Percentiles rank a stretch among this genome's conserved stretches.
Evolutionary conservation across 2,329 filamentous ascomycete genomes (phyloP).

Genomic region (Chaetomium globosum): DNA sequence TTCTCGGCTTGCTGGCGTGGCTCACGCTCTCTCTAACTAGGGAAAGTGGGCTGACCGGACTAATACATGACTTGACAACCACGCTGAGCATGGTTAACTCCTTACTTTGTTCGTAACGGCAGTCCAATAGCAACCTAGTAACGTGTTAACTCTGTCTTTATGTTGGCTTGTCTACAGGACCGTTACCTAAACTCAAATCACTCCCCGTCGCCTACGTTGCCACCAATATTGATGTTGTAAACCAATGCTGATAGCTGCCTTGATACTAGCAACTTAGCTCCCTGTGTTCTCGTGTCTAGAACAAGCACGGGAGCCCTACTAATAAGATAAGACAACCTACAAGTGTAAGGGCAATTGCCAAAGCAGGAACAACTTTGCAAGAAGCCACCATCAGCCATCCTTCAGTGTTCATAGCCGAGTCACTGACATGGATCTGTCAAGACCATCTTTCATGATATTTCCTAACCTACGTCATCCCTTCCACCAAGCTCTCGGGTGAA

Average conservation of each 20-base stretch:
- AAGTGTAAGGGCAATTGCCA: neutral
- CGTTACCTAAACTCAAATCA: neutral
- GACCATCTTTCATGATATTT: neutral
- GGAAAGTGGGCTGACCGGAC: neutral
- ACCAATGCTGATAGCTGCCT: neutral
- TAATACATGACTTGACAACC: neutral
- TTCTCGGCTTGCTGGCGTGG: neutral
- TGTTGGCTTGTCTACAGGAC: neutral
- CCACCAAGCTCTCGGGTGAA: neutral
- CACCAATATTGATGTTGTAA: neutral
- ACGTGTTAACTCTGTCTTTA: neutral
- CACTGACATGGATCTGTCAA: neutral
- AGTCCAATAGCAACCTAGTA: neutral
- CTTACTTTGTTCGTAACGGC: neutral
- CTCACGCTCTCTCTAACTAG: neutral
- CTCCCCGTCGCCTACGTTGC: neutral
- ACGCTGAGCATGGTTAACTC: neutral
- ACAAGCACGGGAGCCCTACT: too few relatives aligned
- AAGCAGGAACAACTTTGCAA: neutral
- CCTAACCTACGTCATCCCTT: neutral
- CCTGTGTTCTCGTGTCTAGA: too few relatives aligned
- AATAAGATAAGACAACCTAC: neutral
- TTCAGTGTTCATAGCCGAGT: neutral
- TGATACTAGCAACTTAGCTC: neutral
- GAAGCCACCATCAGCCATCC: neutral